Base-by-base conservation (phyloP, 371 early-diverging fungal genomes). In the Circinella umbellata region DNA sequence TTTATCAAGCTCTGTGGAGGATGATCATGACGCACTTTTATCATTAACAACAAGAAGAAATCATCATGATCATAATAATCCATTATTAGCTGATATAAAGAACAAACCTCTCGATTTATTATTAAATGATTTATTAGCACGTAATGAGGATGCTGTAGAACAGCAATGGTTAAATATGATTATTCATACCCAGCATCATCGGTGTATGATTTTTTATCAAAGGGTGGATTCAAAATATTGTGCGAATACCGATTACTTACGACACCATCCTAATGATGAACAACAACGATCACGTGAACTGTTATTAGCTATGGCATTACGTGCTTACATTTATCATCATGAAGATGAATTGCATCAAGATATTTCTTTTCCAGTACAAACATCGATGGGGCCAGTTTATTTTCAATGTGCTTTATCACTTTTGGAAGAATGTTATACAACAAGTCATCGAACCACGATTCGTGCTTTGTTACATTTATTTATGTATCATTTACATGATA, bases 381-480 rank as follows among this genome's bases (percentile, higher is more conserved):
- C 69, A 7, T n/a, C 51, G 15, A 70, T 60, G 48, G 73, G 66
- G 7, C 54, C 66, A 13, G n/a, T 55, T n/a, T 74, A 67, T 53
- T 61, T 74, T 27, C 64, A 70, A 53, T 70, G 70, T 18, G 74
- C 74, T 5, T 46, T 69, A 20, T 64, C 60, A 11, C 35, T 74
- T 14, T 39, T 74, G 9, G 74, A 74, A 27, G 39, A n/a, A 8
- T 74, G 74, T 48, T 70, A 67, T 53, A 67, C 61, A 2, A 64
- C 35, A 18, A 74, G 74, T 47, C 42, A 60, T 55, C 63, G 74
- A 17, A 70, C 67, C 11, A 74, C 70, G 2, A 70, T 74, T 15
- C 74, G 74, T 54, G 74, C 74, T 13, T 48, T 74, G 27, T 47
- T 74, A n/a, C 70, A 73, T 36, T 53, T 73, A 35, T 61, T 68